Conservation (phyloP, 805 yeast species). For the Yamadazyma paraphyllophila region DNA sequence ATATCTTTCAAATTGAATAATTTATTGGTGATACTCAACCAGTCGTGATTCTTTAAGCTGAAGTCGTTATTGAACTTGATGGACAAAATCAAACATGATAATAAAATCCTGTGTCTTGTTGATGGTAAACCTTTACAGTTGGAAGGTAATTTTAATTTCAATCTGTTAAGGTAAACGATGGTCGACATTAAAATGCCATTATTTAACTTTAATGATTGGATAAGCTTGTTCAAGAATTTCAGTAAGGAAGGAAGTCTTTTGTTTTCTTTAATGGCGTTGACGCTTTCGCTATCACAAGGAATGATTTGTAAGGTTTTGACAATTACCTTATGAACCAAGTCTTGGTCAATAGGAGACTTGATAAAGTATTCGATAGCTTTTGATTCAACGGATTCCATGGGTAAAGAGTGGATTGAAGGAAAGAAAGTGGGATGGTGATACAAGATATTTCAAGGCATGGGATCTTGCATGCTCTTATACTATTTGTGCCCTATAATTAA, state of each 20-base stretch:
- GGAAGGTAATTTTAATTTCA: constrained; percentile 59
- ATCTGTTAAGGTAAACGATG: constrained; percentile 61
- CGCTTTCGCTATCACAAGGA: constrained; percentile 41
- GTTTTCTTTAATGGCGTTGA: constrained; percentile 24
- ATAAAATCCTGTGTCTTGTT: constrained; percentile 73
- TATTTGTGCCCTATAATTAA: not conserved
- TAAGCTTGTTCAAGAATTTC: constrained; percentile 70
- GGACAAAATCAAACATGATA: constrained; percentile 70
- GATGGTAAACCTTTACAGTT: constrained; percentile 78
- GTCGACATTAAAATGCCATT: constrained; percentile 77
- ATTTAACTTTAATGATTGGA: constrained; percentile 74
- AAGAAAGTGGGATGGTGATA: not conserved
- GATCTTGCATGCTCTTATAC: not conserved
- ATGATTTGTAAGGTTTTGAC: constrained; percentile 64
- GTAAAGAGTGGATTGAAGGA: not conserved
- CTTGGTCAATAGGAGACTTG: constrained; percentile 68
- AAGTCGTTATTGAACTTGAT: constrained; percentile 77
- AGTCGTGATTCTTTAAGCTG: constrained; percentile 73
- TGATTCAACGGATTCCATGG: constrained; percentile 23
- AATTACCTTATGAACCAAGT: constrained; percentile 69
- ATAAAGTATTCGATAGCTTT: constrained; percentile 58
- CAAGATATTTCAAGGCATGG: not conserved
- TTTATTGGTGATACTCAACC: constrained; percentile 79
- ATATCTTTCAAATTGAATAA: constrained; percentile 66
- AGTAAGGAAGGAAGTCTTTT: constrained; percentile 63